Evolutionary conservation across 2,329 filamentous ascomycete species (phyloP).

Genomic region (Aspergillus proliferans): DNA sequence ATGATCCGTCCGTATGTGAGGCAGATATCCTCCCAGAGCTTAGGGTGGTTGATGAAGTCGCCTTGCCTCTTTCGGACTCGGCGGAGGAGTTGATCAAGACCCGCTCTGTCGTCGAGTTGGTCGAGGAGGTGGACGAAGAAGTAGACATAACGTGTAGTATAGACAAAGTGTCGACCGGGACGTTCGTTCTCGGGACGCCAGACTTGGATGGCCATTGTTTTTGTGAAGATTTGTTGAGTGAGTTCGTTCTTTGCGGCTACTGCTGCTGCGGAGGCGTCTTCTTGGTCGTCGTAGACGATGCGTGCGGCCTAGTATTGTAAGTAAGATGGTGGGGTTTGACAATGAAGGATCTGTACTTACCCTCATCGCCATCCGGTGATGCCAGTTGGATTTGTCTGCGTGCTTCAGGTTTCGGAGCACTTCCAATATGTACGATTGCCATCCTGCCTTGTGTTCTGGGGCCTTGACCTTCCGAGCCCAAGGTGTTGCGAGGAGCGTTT

Average conservation of each 20-base stretch:
- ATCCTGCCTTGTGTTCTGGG: constrained; percentile 47
- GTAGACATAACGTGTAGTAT: constrained; percentile 77
- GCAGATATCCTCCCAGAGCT: constrained; percentile 58
- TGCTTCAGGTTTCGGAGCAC: constrained; percentile 52
- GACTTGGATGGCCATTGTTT: constrained; percentile 89
- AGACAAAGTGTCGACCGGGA: constrained; percentile 82
- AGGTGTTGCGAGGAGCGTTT: constrained; percentile 47
- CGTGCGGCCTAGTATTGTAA: constrained; percentile 46
- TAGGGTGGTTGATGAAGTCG: constrained; percentile 61
- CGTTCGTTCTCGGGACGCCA: constrained; percentile 89
- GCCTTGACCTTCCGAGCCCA: constrained; percentile 50
- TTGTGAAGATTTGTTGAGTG: constrained; percentile 80
- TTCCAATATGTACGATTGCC: constrained; percentile 57
- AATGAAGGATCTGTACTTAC: constrained; percentile 37
- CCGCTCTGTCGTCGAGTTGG: constrained; percentile 66
- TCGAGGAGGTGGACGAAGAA: constrained; percentile 73
- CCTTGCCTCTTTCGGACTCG: constrained; percentile 74
- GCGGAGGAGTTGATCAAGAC: constrained; percentile 70
- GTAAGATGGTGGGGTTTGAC: constrained; percentile 17
- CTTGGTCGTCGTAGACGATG: constrained; percentile 54
- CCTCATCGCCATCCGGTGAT: constrained; percentile 81
- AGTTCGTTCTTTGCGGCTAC: constrained; percentile 66
- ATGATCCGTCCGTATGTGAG: constrained; percentile 54
- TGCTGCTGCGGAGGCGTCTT: constrained; percentile 47
- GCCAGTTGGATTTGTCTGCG: constrained; percentile 91